These are phyloP conservation scores for Podospora fimiseda DNA, from an alignment of 495 filamentous ascomycete species.

Conservation along the genomic window DNA sequence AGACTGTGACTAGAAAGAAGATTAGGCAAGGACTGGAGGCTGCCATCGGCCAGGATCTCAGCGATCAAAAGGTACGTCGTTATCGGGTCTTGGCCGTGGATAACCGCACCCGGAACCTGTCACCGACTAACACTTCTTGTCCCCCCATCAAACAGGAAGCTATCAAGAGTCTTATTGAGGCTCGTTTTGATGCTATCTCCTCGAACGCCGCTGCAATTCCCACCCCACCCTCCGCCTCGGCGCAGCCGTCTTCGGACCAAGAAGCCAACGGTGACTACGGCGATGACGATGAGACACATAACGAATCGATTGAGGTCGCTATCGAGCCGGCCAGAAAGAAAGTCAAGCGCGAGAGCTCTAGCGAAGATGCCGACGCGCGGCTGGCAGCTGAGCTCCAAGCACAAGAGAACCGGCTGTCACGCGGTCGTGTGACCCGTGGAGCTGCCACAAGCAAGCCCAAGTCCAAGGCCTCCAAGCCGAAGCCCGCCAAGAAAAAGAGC, in stretches of 20 bases:
- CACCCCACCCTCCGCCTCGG: constrained; percentile 28
- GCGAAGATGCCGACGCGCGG: constrained; percentile 70
- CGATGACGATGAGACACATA: constrained; percentile 29
- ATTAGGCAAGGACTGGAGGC: constrained; percentile 81
- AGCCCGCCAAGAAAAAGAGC: constrained; percentile 67
- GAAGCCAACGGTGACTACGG: constrained; percentile 34
- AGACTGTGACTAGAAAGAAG: constrained; percentile 86
- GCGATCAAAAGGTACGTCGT: constrained; percentile 68
- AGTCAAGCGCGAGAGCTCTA: constrained; percentile 50
- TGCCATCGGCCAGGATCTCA: constrained; percentile 67
- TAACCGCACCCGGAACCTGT: background rate
- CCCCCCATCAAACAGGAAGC: constrained; percentile 48
- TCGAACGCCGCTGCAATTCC: constrained; percentile 31
- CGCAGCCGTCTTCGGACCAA: constrained; percentile 16
- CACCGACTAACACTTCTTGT: background rate
- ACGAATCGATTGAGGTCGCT: constrained; percentile 48
- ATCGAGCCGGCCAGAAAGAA: constrained; percentile 47
- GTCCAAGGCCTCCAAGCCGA: constrained; percentile 20
- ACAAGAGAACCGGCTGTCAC: constrained; percentile 67
- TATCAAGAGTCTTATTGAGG: constrained; percentile 78
- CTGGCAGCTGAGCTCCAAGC: constrained; percentile 86
- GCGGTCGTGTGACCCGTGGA: constrained; percentile 62
- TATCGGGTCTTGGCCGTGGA: background rate
- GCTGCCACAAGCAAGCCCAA: constrained; percentile 48
- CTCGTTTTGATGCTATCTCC: constrained; percentile 79